phyloP scores from a whole-genome alignment of 768 basidiomycete genomes.

The Lactifluus subvellereus region DNA sequence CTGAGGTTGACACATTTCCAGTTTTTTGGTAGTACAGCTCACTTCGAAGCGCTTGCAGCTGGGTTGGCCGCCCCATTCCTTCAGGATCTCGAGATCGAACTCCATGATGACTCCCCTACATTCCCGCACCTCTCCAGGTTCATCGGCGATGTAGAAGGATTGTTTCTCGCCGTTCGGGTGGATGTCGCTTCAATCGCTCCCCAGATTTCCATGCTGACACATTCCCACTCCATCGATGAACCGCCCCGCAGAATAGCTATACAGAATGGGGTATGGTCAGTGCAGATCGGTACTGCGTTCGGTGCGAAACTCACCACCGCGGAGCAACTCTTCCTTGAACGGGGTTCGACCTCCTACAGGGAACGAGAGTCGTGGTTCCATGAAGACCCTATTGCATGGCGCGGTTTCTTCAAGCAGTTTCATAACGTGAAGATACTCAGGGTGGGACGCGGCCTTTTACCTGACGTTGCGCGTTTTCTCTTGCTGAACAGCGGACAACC shows the following conservation, averaged over 20 bases:
- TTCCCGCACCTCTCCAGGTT: not conserved
- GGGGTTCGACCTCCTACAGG: too few species aligned
- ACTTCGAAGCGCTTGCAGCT: not conserved
- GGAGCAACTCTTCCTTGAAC: not conserved
- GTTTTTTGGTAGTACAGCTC: not conserved
- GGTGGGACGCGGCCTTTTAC: not conserved
- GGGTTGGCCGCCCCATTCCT: not conserved
- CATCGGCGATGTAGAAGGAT: not conserved
- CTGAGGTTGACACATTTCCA: not conserved
- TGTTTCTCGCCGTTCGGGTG: not conserved
- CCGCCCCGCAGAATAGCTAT: not conserved
- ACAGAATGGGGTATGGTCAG: not conserved
- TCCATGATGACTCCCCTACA: accelerated
- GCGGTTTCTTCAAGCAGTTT: not conserved
- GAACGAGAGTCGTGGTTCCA: not conserved
- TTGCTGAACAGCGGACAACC: too few species aligned
- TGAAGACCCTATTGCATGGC: not conserved
- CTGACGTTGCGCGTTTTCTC: not conserved
- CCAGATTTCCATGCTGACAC: not conserved
- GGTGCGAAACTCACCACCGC: not conserved
- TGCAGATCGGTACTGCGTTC: not conserved
- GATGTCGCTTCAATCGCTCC: too few species aligned
- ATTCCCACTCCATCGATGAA: not conserved
- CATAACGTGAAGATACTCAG: not conserved
- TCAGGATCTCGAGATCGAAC: not conserved